Conservation (phyloP, 768 basidiomycete species). For the Kwoniella bestiolae region DNA sequence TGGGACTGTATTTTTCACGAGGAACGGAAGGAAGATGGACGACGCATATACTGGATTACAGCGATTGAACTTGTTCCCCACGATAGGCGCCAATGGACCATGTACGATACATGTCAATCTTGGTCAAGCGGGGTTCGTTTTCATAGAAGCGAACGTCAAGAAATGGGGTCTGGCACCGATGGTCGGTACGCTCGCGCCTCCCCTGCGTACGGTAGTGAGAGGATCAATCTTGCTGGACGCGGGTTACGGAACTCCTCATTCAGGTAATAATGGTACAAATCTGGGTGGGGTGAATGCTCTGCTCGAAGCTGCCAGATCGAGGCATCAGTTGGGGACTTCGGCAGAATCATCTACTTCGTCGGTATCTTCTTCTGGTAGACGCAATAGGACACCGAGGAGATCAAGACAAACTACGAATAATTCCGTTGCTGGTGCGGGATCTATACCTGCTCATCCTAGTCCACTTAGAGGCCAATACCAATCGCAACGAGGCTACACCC, state of each 20-base stretch:
- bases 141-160: constrained; percentile 99
- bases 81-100: constrained; percentile 92
- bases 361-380: constrained; percentile 3
- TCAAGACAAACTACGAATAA: constrained; percentile 12
- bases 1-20: constrained; percentile 98
- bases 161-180: constrained; percentile 99
- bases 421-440: constrained; percentile 15
- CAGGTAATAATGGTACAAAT: constrained; percentile 14
- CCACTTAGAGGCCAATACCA: constrained; percentile 32
- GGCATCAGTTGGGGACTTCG: constrained; percentile 27
- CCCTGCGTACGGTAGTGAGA: constrained; percentile 97
- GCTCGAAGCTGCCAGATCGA: constrained; percentile 42
- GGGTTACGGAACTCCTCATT: constrained; percentile 64
- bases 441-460: constrained; percentile 40
- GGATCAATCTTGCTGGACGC: constrained; percentile 95
- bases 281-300: constrained; percentile 36
- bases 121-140: constrained; percentile 97
- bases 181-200: constrained; percentile 93
- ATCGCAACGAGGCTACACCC: constrained; percentile 6
- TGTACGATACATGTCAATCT: constrained; percentile 97
- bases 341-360: constrained; percentile 26
- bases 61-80: constrained; percentile 93
- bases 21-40: constrained; percentile 94
- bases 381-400: constrained; percentile 1
- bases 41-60: constrained; percentile 92